phyloP scores from a whole-genome alignment of 345 rosid genomes.

The Populus euphratica region DNA sequence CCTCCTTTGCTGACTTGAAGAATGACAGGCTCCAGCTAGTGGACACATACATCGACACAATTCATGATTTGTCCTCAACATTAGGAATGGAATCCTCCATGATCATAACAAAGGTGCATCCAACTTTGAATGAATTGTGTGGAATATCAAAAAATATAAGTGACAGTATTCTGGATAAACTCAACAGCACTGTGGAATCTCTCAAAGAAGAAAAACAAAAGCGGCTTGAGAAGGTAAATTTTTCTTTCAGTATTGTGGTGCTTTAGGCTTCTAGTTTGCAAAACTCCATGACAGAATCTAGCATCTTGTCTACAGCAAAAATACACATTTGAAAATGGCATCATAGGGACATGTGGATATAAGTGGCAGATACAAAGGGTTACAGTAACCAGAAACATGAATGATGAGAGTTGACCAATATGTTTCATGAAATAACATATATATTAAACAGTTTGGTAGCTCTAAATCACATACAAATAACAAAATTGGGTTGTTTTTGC shows the following conservation, averaged over 20 bases:
- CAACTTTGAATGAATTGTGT: slow-evolving; percentile 80
- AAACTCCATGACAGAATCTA: not conserved
- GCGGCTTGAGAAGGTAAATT: slow-evolving; percentile 80
- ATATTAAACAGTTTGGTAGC: not conserved
- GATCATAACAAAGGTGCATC: slow-evolving; percentile 94
- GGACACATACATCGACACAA: slow-evolving; percentile 61
- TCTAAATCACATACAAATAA: not conserved
- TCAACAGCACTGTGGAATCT: slow-evolving; percentile 69
- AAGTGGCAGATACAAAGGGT: not conserved
- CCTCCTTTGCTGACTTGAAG: slow-evolving; percentile 32
- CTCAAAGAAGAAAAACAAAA: slow-evolving; percentile 74
- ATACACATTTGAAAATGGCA: not conserved
- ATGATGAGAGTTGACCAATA: not conserved
- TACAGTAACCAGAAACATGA: not conserved
- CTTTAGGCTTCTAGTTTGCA: slow-evolving; percentile 8
- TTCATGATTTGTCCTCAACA: slow-evolving; percentile 60
- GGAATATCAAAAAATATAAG: slow-evolving; percentile 94
- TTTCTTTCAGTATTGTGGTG: slow-evolving; percentile 4
- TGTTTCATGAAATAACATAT: slow-evolving; percentile 1
- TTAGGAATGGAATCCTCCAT: slow-evolving; percentile 92
- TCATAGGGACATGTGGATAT: not conserved
- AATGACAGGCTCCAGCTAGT: slow-evolving; percentile 82
- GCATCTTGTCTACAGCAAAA: not conserved
- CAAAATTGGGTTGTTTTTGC: slow-evolving; percentile 5
- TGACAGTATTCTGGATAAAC: slow-evolving; percentile 71